Base-by-base conservation (phyloP, 2,329 filamentous ascomycete species). In the Helicocarpus griseus region DNA sequence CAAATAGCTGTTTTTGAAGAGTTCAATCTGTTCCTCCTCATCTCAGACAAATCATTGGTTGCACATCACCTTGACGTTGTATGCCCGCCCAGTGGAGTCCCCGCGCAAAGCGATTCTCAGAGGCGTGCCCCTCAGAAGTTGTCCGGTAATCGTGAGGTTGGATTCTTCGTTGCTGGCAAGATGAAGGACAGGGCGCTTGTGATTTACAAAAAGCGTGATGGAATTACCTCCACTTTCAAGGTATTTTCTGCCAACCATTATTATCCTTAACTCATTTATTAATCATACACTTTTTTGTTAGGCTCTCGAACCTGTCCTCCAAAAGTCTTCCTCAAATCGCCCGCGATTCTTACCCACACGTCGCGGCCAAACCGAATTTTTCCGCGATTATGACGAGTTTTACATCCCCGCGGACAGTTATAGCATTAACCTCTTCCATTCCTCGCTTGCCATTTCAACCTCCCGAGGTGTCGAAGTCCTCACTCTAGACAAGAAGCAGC, bases 341-440 rank as follows among this genome's bases (percentile, higher is more conserved):
- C 80, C 82, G 4, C 82, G 88, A 7, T 74, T 85, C 57, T 83
- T 81, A 64, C 61, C 63, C 5, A 17, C 45, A 7, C 79, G 79
- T 8, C 77, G 78, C 28, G 89, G 89, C 19, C 83, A 80, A 54
- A 96, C 91, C 0, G 93, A 98, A 61, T 91, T 91, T 61, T 98
- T 97, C 82, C 86, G 93, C 56, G 93, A 98, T 65, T 98, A 90
- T 66, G 93, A 98, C 72, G 93, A 97, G 60, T 98, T 98, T 70
- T 98, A 97, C 71, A 90, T 98, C 60, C 93, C 93, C 0, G 85
- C 87, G 2, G 94, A 98, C 65, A 96, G 89, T 68, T 95, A 86
- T 68, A 89, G 87, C 45, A 86, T 98, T 65, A 97, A 96, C 68
- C 80, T 98, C 49, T 98, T 97, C 79, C 89, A 96, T 66, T 89